phyloP scores from a whole-genome alignment of 2,329 filamentous ascomycete species.

The Harringtonia aguacate region DNA sequence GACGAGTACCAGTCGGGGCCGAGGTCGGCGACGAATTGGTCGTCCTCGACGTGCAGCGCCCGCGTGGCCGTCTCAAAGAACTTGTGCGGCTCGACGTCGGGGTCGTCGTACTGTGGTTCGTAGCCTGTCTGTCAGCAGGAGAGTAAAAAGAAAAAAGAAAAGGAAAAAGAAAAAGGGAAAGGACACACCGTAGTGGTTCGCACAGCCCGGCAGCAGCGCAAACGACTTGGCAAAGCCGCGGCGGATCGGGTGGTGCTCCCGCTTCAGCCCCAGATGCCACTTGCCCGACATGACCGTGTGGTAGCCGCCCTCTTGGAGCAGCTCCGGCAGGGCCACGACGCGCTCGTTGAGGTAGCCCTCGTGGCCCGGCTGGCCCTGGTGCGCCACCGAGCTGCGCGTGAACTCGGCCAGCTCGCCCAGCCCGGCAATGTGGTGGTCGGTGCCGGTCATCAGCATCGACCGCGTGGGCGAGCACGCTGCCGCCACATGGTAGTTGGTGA shows the following conservation, averaged over 20 bases:
- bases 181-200: no score
- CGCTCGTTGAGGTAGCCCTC: conserved; percentile 53
- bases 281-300: conserved; percentile 51
- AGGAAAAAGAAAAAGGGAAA: no score
- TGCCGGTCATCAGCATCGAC: conserved; percentile 57
- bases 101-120: no score
- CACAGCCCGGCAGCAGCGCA: conserved; percentile 23
- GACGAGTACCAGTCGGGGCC: conserved; percentile 41
- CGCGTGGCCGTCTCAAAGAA: no score
- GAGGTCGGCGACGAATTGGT: conserved; percentile 39
- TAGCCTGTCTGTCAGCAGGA: no score
- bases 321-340: conserved; percentile 46
- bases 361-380: conserved; percentile 40
- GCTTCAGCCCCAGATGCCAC: no score
- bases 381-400: conserved; percentile 15
- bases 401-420: conserved; percentile 47
- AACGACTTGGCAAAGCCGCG: no score
- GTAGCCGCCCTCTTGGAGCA: conserved; percentile 48
- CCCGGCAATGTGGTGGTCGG: conserved; percentile 48
- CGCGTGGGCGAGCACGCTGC: conserved; percentile 54
- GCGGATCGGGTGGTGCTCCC: no score
- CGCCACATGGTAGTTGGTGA: conserved; percentile 54
- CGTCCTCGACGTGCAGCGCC: no score
- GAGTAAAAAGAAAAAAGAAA: no score
- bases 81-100: no score